Percentiles rank a stretch among this genome's conserved stretches.
phyloP scores from a whole-genome alignment of 2,329 filamentous ascomycete species.

The Phaeomoniella chlamydospora region DNA sequence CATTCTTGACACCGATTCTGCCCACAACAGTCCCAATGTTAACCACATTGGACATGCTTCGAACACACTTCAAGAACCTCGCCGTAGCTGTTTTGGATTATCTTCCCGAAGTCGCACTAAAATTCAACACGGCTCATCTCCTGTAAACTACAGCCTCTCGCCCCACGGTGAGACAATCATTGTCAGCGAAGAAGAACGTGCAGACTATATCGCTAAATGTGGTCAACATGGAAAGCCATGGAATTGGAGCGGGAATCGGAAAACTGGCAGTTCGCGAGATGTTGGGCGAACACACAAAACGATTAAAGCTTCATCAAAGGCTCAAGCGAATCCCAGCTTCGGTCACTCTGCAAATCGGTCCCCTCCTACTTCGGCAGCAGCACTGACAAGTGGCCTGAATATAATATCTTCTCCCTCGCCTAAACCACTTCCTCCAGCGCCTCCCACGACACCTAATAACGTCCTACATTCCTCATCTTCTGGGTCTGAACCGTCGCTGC shows the following conservation, averaged over 20 bases:
- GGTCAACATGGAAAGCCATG: not conserved
- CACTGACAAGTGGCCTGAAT: too few relatives aligned
- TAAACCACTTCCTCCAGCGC: too few relatives aligned
- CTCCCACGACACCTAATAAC: too few relatives aligned
- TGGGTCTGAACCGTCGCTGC: too few relatives aligned
- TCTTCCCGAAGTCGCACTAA: not conserved
- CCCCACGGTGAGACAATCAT: not conserved
- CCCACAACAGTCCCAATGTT: not conserved
- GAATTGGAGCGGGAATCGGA: not conserved
- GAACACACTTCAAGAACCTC: not conserved
- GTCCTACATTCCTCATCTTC: too few relatives aligned
- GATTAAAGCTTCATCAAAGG: too few relatives aligned
- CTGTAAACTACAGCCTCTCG: not conserved
- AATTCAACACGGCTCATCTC: too few relatives aligned
- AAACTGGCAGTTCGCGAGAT: not conserved
- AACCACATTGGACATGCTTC: not conserved
- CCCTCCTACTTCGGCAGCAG: too few relatives aligned
- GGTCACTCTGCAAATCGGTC: too few relatives aligned
- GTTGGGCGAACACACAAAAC: too few relatives aligned
- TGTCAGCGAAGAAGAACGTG: not conserved
- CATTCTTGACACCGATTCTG: not conserved
- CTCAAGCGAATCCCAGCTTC: too few relatives aligned
- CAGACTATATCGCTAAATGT: not conserved
- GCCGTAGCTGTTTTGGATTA: not conserved
- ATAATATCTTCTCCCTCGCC: too few relatives aligned